phyloP scores from a whole-genome alignment of 1,284 basidiomycete genomes.

The Apiotrichum brassicae region DNA sequence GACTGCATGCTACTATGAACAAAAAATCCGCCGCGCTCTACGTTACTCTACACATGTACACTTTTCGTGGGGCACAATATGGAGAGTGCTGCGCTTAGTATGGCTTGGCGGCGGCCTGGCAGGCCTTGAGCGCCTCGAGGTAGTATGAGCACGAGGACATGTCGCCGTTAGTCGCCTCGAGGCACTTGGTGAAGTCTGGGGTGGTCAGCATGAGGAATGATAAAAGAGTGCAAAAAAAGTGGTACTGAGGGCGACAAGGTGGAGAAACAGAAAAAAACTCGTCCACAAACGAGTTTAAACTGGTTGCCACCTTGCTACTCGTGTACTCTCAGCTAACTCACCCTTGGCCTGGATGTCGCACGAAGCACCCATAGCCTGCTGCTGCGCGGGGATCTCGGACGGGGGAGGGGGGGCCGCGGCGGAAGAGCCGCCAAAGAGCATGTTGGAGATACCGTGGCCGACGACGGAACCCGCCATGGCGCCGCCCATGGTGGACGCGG shows the following conservation, averaged over 20 bases:
- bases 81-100: constrained; percentile 30
- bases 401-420: constrained; percentile 40
- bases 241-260: too few species aligned
- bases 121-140: constrained; percentile 51
- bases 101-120: constrained; percentile 48
- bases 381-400: constrained; percentile 39
- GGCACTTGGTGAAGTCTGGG: constrained; percentile 51
- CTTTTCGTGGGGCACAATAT: neutral
- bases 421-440: constrained; percentile 52
- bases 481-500: constrained; percentile 54
- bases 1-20: constrained; percentile 3
- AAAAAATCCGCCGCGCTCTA: neutral
- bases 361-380: constrained; percentile 34
- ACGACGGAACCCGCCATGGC: constrained; percentile 52
- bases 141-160: constrained; percentile 54
- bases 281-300: too few species aligned
- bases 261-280: too few species aligned
- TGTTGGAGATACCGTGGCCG: constrained; percentile 54
- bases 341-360: constrained; percentile 55
- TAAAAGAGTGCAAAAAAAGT: neutral
- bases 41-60: constrained; percentile 1
- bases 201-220: neutral
- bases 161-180: constrained; percentile 52
- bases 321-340: constrained; percentile 23
- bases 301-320: neutral